A percentile compares a stretch with the other conserved stretches of the same genome.
These are phyloP conservation scores for Avena atlantica DNA, from an alignment of 176 grass and related monocot species.

Conservation along the genomic window DNA sequence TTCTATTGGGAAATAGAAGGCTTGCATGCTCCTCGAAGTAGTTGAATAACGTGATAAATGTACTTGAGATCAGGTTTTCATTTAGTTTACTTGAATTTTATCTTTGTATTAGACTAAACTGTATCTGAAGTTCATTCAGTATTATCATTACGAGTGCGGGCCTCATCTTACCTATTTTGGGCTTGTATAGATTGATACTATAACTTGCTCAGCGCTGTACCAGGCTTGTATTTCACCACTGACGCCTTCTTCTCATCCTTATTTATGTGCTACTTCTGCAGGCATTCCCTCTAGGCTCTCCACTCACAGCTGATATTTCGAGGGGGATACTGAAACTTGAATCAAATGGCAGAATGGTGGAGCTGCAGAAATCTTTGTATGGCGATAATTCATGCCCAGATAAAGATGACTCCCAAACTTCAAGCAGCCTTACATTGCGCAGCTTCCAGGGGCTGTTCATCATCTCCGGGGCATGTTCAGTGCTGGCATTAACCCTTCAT, in stretches of 20 bases:
- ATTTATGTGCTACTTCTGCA: constrained; percentile 40
- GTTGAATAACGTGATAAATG: constrained; percentile 9
- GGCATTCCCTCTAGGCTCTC: constrained; percentile 71
- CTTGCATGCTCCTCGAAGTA: constrained; percentile 18
- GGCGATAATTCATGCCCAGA: constrained; percentile 33
- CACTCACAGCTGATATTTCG: constrained; percentile 61
- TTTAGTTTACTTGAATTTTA: constrained; percentile 1
- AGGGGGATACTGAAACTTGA: constrained; percentile 48
- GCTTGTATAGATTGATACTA: constrained; percentile 3
- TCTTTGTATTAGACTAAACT: constrained; percentile 12
- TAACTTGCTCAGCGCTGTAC: background rate
- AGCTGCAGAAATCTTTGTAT: constrained; percentile 47
- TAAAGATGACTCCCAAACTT: constrained; percentile 51
- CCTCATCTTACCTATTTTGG: background rate
- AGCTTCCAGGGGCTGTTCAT: constrained; percentile 76
- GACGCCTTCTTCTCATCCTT: background rate
- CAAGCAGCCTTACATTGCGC: constrained; percentile 59
- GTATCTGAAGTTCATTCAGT: constrained; percentile 12
- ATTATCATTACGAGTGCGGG: background rate
- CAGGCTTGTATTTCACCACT: background rate
- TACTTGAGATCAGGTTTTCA: constrained; percentile 7
- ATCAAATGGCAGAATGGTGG: constrained; percentile 32
- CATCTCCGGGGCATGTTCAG: constrained; percentile 56
- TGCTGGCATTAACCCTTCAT: constrained; percentile 53
- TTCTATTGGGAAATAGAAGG: background rate